Evolutionary conservation across 1,284 basidiomycete species (phyloP), one percentile per base, ranked within the genome.

Genomic region (Ceratobasidium theobromae): DNA sequence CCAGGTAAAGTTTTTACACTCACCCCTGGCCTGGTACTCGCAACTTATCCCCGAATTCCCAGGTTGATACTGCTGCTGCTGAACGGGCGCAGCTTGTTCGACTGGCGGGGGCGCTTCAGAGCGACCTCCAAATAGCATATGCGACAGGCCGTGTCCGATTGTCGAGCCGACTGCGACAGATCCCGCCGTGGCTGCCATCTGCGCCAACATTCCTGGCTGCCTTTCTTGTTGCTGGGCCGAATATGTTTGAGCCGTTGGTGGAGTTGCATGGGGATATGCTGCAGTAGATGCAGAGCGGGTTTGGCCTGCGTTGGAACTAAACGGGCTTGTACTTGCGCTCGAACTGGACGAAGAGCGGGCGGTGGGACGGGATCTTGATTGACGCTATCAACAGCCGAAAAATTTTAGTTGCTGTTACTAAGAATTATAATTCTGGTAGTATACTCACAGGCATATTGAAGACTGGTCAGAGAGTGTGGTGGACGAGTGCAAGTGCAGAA

Each of bases 151-250:
- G 73, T 94, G 91, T 52, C 92, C 91, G 69, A 94, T 82, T 55
- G 86, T 86, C 14, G 89, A 92, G 46, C 91, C 91, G 57, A 91
- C 81, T 4, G 92, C 92, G 43, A 94, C 92, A 69, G 88, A 90
- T 65, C 91, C 91, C 28, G 91, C 91, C 5, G 92, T 94, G 14
- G 91, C 91, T 62, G 91, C 92, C 90, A 94, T 94, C 75, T 89
- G 87, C 0, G 83, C 79, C 16, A 92, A 67, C 81, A 92, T 79
- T 4, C 89, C 89, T 0, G 89, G 88, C 55, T 76, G 73, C 28
- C 51, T 46, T 33, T 68, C 62, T 33, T 30, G 49, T 6, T 60
- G 51, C 16, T 55, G 60, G 25, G 60, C 48, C 14, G 46, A 64
- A 1, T 49, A 25, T 12, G 65, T 52, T 72, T 52, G 43, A 30